phyloP scores from a whole-genome alignment of 495 filamentous ascomycete species.

The Schizothecium vesticola region DNA sequence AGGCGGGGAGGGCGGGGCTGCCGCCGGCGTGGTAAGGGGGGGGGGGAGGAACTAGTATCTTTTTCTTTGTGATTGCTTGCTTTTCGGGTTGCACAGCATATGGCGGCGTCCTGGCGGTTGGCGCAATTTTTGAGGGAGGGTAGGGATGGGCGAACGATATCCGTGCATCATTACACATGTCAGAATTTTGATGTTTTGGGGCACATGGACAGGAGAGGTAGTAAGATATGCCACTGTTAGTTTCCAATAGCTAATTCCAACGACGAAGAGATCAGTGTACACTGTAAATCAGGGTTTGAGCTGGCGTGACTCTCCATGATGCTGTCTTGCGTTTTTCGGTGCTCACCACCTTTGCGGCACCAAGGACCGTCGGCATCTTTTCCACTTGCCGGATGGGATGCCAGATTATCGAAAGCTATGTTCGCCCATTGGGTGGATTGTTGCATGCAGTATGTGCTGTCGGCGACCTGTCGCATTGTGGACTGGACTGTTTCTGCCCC shows the following conservation, averaged over 20 bases:
- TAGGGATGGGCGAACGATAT: neutral
- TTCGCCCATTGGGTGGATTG: neutral
- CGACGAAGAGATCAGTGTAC: too few relatives aligned
- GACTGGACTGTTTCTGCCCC: neutral
- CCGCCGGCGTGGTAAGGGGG: slow-evolving; percentile 20
- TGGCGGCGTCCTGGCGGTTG: slow-evolving; percentile 4
- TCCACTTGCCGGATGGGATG: too few relatives aligned
- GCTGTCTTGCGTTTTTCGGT: neutral
- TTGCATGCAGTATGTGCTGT: neutral
- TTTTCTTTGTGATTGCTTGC: neutral
- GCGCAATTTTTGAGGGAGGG: neutral
- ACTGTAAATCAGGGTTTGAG: too few relatives aligned
- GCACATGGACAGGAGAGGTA: neutral
- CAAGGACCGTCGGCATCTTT: too few relatives aligned
- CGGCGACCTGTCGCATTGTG: neutral
- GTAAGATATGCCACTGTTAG: neutral
- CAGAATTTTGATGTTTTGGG: neutral
- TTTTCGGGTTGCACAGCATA: slow-evolving; percentile 10
- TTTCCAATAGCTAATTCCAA: neutral
- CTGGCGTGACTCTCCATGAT: too few relatives aligned
- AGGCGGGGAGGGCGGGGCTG: slow-evolving; percentile 25
- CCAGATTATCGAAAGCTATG: neutral
- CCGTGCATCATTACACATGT: neutral
- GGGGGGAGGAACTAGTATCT: neutral
- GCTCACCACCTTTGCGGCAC: neutral